Evolutionary conservation across 2,329 filamentous ascomycete genomes (phyloP).

Genomic region (Stachybotrys echinatus): DNA sequence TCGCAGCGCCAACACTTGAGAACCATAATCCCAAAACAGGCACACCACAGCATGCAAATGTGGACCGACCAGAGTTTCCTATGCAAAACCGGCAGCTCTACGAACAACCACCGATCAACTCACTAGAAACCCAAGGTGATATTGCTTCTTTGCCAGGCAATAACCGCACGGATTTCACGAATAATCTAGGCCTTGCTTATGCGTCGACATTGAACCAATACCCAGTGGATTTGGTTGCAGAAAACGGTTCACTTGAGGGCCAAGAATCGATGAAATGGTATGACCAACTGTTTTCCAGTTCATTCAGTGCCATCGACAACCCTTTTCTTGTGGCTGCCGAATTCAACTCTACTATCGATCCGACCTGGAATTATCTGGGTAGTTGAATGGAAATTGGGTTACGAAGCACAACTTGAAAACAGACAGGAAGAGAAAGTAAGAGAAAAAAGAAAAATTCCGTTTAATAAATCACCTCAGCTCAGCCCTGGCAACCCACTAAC

Average conservation of each 20-base stretch:
- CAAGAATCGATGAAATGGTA: slow-evolving; percentile 30
- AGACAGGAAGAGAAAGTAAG: background rate
- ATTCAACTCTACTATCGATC: slow-evolving; percentile 24
- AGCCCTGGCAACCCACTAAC: too few relatives aligned
- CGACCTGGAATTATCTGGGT: slow-evolving; percentile 24
- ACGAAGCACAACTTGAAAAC: background rate
- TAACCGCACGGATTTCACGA: background rate
- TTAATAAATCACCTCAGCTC: too few relatives aligned
- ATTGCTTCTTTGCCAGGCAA: background rate
- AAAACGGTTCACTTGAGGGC: slow-evolving; percentile 15
- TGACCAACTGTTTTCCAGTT: slow-evolving; percentile 26
- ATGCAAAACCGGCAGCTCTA: background rate
- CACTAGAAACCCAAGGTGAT: background rate
- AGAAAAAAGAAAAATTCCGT: background rate
- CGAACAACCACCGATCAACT: background rate
- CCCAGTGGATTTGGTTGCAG: background rate
- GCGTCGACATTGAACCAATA: background rate
- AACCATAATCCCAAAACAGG: background rate
- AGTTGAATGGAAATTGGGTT: background rate
- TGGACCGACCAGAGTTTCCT: background rate
- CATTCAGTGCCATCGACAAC: slow-evolving; percentile 26
- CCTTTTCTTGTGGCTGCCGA: slow-evolving; percentile 24
- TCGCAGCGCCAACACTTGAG: background rate
- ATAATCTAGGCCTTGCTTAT: background rate
- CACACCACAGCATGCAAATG: background rate